A percentile compares a stretch with the other conserved stretches of the same genome.
Evolutionary conservation across 2,329 filamentous ascomycete species (phyloP).

Genomic region (Colletotrichum gigasporum): DNA sequence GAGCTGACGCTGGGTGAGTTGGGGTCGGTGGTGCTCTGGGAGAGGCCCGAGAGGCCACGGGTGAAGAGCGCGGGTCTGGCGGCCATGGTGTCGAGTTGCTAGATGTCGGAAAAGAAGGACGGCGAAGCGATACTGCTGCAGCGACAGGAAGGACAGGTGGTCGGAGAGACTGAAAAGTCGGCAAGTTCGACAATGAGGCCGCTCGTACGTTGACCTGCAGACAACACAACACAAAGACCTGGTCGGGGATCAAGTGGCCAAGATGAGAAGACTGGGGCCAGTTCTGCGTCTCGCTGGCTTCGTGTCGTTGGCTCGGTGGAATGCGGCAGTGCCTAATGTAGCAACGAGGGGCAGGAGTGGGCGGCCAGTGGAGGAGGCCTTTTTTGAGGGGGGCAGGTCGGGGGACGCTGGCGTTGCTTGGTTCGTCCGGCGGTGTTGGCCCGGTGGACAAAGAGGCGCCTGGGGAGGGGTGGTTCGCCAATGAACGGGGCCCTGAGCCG

Average conservation of each 20-base stretch:
- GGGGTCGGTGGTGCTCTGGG: slow-evolving; percentile 63
- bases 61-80: slow-evolving; percentile 68
- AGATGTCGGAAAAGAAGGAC: neutral
- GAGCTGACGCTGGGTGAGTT: slow-evolving; percentile 71
- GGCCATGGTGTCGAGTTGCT: slow-evolving; percentile 53
- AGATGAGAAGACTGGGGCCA: slow-evolving; percentile 4
- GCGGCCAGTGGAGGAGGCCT: slow-evolving; percentile 7
- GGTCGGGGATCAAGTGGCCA: slow-evolving; percentile 25
- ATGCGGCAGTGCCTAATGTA: slow-evolving; percentile 27
- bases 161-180: neutral
- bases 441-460: neutral
- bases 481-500: neutral
- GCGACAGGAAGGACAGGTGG: slow-evolving; percentile 1
- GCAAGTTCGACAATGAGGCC: slow-evolving; percentile 5
- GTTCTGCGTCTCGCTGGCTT: slow-evolving; percentile 17
- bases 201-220: slow-evolving; percentile 14
- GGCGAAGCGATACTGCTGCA: neutral
- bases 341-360: slow-evolving; percentile 32
- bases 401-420: neutral
- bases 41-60: slow-evolving; percentile 69
- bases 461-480: neutral
- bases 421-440: neutral
- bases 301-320: slow-evolving; percentile 26
- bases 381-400: neutral
- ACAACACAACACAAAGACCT: slow-evolving; percentile 5